Conservation (phyloP, 495 filamentous ascomycete genomes). For the Talaromyces thailandensis region DNA sequence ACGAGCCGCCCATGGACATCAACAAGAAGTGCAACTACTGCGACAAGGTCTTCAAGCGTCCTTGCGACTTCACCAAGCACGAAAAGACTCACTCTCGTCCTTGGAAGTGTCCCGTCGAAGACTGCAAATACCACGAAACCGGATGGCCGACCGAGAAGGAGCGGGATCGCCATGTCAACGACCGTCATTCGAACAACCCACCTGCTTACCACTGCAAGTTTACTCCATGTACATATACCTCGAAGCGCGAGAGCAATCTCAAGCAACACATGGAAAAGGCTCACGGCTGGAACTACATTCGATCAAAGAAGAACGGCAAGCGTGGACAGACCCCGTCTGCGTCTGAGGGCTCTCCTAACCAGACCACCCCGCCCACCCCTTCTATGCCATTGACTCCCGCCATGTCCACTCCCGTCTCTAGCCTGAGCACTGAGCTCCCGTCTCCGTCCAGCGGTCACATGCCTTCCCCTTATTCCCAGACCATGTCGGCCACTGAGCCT, state of each 20-base stretch:
- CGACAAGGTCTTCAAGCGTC: slow-evolving; percentile 84
- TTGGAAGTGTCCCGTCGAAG: slow-evolving; percentile 75
- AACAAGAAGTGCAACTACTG: slow-evolving; percentile 70
- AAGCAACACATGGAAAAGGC: slow-evolving; percentile 99
- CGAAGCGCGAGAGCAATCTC: slow-evolving; percentile 94
- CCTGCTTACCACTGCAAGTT: slow-evolving; percentile 74
- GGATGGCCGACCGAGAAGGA: slow-evolving; percentile 98
- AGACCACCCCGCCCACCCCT: slow-evolving; percentile 38
- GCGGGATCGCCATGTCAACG: slow-evolving; percentile 87
- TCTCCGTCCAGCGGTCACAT: slow-evolving; percentile 21
- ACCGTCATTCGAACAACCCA: slow-evolving; percentile 80
- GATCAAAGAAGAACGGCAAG: slow-evolving; percentile 83
- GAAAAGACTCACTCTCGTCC: slow-evolving; percentile 95
- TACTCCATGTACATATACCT: slow-evolving; percentile 81
- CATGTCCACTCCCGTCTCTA: slow-evolving; percentile 41
- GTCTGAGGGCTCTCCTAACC: slow-evolving; percentile 9
- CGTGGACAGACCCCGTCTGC: slow-evolving; percentile 31
- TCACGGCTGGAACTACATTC: slow-evolving; percentile 80
- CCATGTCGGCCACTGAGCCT: slow-evolving; percentile 11
- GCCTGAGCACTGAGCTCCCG: slow-evolving; percentile 30
- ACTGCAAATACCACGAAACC: slow-evolving; percentile 77
- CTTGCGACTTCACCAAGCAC: slow-evolving; percentile 90
- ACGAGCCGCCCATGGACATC: slow-evolving; percentile 59
- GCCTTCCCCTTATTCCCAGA: slow-evolving; percentile 15
- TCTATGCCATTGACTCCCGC: slow-evolving; percentile 45